A percentile compares a stretch with the other conserved stretches of the same genome.
These are phyloP conservation scores for Chlorencoelia australis DNA, from an alignment of 2,329 filamentous ascomycete species.

Conservation along the genomic window DNA sequence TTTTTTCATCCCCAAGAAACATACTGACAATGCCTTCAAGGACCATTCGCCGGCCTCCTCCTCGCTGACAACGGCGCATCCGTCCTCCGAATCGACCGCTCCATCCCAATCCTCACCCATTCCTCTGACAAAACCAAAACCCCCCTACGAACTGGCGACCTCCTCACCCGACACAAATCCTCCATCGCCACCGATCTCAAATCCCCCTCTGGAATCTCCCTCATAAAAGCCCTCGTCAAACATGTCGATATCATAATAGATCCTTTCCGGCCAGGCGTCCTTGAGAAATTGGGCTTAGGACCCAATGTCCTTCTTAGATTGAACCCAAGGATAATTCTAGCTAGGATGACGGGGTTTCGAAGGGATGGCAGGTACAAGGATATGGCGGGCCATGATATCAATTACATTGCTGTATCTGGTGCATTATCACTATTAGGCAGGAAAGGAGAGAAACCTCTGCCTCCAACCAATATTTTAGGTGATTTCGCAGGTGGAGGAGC, in stretches of 20 bases:
- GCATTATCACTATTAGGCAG: constrained; percentile 69
- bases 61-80: constrained; percentile 83
- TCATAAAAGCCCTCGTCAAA: constrained; percentile 56
- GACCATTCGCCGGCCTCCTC: constrained; percentile 79
- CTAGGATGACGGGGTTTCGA: constrained; percentile 81
- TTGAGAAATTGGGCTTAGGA: constrained; percentile 73
- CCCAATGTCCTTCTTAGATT: constrained; percentile 53
- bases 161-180: constrained; percentile 69
- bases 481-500: constrained; percentile 89
- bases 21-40: constrained; percentile 34
- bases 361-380: constrained; percentile 73
- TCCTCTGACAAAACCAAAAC: constrained; percentile 28
- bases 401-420: constrained; percentile 85
- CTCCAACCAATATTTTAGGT: constrained; percentile 75
- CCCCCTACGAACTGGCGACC: constrained; percentile 50
- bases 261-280: constrained; percentile 82
- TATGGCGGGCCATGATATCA: constrained; percentile 95
- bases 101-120: constrained; percentile 35
- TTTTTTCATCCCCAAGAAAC: too few species aligned
- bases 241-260: constrained; percentile 76
- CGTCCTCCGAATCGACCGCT: constrained; percentile 76
- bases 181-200: constrained; percentile 78
- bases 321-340: constrained; percentile 72
- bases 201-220: constrained; percentile 45
- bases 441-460: constrained; percentile 56